Percentiles rank a stretch among this genome's conserved stretches.
Conservation (phyloP, 2,329 filamentous ascomycete species). For the Tolypocladium endophyticum region DNA sequence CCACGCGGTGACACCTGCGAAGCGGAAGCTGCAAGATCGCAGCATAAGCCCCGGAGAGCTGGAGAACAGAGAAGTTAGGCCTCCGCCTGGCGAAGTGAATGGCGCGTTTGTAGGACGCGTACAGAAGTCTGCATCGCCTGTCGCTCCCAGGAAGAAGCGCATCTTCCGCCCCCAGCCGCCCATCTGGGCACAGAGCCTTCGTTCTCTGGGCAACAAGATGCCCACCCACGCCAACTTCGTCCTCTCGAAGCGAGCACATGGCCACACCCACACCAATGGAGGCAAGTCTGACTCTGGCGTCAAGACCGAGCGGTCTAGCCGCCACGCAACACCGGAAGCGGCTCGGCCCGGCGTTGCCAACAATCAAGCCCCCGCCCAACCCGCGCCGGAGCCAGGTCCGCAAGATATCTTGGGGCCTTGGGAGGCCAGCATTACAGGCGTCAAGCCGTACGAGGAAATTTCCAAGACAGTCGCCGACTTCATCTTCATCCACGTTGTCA, state of each 20-base stretch:
- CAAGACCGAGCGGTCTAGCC: constrained; percentile 25
- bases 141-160: constrained; percentile 28
- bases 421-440: constrained; percentile 59
- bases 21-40: constrained; percentile 28
- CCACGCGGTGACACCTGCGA: constrained; percentile 24
- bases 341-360: constrained; percentile 9
- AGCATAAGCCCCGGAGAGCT: constrained; percentile 38
- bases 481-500: constrained; percentile 61
- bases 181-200: constrained; percentile 36
- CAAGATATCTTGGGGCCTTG: constrained; percentile 40
- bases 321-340: constrained; percentile 35
- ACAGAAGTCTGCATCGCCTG: constrained; percentile 19
- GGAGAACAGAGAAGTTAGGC: constrained; percentile 36
- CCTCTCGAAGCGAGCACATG: constrained; percentile 27
- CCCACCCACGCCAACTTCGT: constrained; percentile 34
- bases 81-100: constrained; percentile 39
- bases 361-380: constrained; percentile 9
- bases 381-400: constrained; percentile 16
- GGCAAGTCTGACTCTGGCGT: constrained; percentile 17
- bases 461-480: constrained; percentile 73
- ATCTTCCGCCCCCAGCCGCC: constrained; percentile 27
- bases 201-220: constrained; percentile 20
- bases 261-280: constrained; percentile 26
- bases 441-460: constrained; percentile 63
- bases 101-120: constrained; percentile 18